Evolutionary conservation across 73 alveolate genomes (phyloP).

Genomic region (Durusdinium trenchii): DNA sequence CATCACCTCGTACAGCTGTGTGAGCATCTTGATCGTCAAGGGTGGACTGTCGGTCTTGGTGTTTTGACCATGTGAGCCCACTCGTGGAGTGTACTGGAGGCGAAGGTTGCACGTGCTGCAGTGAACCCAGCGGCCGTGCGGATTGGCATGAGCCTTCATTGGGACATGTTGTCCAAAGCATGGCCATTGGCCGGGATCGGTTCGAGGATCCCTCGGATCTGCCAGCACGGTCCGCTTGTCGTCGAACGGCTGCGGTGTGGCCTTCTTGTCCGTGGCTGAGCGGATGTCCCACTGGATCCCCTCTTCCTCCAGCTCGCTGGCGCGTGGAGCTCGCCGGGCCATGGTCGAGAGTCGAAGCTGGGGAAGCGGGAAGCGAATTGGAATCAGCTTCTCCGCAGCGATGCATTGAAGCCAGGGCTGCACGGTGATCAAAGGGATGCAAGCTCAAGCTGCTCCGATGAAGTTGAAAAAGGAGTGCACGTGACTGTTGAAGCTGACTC

Average conservation of each 20-base stretch:
- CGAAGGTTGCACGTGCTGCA: constrained; percentile 22
- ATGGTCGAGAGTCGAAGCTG: neutral
- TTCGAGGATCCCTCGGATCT: neutral
- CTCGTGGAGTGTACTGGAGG: neutral
- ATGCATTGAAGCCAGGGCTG: neutral
- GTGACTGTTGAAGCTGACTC: neutral
- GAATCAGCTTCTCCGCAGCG: accelerated
- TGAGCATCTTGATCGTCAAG: neutral
- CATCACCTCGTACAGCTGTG: neutral
- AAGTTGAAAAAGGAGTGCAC: neutral
- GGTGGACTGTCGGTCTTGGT: constrained; percentile 5
- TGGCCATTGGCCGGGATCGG: neutral
- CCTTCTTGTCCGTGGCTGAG: neutral
- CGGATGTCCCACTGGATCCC: neutral
- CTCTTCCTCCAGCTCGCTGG: neutral
- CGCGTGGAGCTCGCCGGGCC: neutral
- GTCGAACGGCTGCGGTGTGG: neutral
- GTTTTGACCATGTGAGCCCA: neutral
- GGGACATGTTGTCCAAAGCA: neutral
- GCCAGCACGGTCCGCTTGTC: neutral
- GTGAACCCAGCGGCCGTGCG: constrained; percentile 19
- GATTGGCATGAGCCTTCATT: constrained; percentile 1
- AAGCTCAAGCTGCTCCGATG: neutral
- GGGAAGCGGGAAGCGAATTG: neutral
- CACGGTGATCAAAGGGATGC: neutral